These are phyloP conservation scores for Gracilaria domingensis DNA, from an alignment of 23 red algal genomes.

Conservation along the genomic window DNA sequence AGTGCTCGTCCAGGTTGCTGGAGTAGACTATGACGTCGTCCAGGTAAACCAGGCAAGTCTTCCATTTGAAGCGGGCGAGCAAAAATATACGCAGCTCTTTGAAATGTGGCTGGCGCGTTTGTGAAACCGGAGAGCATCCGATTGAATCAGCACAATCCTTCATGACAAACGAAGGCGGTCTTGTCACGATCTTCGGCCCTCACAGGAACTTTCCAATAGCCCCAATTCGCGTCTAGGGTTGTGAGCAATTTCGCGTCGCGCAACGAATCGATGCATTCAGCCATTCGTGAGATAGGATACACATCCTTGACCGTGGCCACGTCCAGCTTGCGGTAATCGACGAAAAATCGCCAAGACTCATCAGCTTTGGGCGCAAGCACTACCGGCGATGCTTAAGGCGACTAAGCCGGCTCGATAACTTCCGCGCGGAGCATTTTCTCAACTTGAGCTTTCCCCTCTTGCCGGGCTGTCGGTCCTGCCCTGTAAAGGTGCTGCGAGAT, in stretches of 20 bases:
- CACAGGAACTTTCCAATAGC: constrained; percentile 7
- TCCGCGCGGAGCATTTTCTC: neutral
- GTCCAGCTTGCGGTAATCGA: neutral
- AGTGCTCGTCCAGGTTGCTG: neutral
- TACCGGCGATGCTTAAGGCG: neutral
- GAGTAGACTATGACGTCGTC: neutral
- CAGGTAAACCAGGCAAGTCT: neutral
- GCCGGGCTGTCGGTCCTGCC: neutral
- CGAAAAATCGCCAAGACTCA: neutral
- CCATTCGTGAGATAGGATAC: neutral
- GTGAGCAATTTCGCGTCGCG: neutral
- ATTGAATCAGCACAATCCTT: neutral
- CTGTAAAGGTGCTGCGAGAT: neutral
- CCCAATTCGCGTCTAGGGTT: neutral
- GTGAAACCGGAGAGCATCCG: neutral
- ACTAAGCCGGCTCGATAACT: neutral
- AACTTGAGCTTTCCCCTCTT: neutral
- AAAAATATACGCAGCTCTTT: neutral
- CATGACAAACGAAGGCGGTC: neutral
- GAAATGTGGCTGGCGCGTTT: constrained; percentile 24
- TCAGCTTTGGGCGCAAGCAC: neutral
- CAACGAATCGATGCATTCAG: constrained; percentile 1
- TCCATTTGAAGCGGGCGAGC: neutral
- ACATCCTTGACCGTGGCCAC: neutral
- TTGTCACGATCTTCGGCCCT: neutral